A percentile compares a stretch with the other conserved stretches of the same genome.
Evolutionary conservation across 306 rosid genomes (phyloP).

Genomic region (Pueraria montana): DNA sequence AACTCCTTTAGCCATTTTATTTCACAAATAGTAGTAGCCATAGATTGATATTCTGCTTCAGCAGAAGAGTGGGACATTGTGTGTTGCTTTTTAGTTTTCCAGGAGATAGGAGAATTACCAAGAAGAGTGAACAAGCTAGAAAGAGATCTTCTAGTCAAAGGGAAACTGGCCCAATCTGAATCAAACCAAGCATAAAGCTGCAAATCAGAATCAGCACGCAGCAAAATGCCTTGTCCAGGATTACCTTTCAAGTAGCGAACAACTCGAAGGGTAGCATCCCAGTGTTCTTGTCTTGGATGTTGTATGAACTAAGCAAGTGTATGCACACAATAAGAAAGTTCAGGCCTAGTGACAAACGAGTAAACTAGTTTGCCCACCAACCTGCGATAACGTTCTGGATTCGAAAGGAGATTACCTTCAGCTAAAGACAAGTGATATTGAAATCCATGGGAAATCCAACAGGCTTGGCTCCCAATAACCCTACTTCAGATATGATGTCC

Average conservation of each 20-base stretch:
- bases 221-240: no score
- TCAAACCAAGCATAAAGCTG: background rate
- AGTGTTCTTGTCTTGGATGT: background rate
- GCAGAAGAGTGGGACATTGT: background rate
- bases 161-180: background rate
- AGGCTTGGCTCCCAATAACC: no score
- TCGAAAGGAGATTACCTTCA: no score
- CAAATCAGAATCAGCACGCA: no score
- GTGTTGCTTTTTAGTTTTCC: slow-evolving; percentile 4
- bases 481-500: no score
- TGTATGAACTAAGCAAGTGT: background rate
- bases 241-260: background rate
- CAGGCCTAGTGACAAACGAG: background rate
- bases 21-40: background rate
- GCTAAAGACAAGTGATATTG: no score
- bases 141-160: background rate
- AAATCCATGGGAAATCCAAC: no score
- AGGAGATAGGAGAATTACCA: background rate
- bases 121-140: background rate
- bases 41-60: background rate
- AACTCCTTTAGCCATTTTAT: background rate
- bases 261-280: background rate
- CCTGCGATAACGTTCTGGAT: background rate
- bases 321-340: no score
- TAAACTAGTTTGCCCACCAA: no score